phyloP scores from a whole-genome alignment of 768 basidiomycete genomes.

The Astraeus odoratus region DNA sequence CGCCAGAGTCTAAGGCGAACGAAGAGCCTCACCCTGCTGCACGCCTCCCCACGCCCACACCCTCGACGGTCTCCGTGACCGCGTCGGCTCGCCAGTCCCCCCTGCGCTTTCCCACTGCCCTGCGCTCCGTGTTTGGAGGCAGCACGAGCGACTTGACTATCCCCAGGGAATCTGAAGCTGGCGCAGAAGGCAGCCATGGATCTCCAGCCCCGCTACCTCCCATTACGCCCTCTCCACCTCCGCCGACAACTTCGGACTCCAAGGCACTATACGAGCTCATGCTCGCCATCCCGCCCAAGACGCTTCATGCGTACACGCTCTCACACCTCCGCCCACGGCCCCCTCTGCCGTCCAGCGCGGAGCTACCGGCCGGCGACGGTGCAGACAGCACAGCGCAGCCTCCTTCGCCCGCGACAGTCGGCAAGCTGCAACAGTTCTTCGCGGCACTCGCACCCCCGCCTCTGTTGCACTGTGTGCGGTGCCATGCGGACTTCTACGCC shows the following conservation, averaged over 20 bases:
- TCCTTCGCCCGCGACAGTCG: conserved; percentile 33
- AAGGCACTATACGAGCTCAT: conserved; percentile 44
- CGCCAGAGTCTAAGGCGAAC: conserved; percentile 4
- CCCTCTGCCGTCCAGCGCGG: neutral
- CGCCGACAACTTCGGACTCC: conserved; percentile 35
- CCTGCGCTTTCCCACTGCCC: conserved; percentile 13
- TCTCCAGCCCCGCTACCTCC: conserved; percentile 17
- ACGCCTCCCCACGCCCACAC: conserved; percentile 49
- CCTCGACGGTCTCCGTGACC: conserved; percentile 31
- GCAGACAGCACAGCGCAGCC: conserved; percentile 8
- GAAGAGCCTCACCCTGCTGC: conserved; percentile 1
- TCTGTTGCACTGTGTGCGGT: conserved; percentile 65
- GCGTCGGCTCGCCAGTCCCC: conserved; percentile 24
- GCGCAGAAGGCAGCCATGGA: conserved; percentile 6
- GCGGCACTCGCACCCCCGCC: conserved; percentile 58
- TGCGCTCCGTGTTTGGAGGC: conserved; percentile 10
- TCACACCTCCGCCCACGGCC: conserved; percentile 33
- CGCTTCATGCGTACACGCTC: conserved; percentile 56
- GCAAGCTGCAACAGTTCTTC: conserved; percentile 53
- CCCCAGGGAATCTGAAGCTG: conserved; percentile 11
- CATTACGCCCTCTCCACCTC: conserved; percentile 29
- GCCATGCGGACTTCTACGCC: conserved; percentile 64
- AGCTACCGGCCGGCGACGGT: conserved; percentile 11
- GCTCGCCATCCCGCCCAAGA: conserved; percentile 57
- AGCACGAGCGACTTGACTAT: conserved; percentile 18